These are phyloP conservation scores for Gautieria morchelliformis DNA, from an alignment of 768 basidiomycete genomes.

Conservation along the genomic window DNA sequence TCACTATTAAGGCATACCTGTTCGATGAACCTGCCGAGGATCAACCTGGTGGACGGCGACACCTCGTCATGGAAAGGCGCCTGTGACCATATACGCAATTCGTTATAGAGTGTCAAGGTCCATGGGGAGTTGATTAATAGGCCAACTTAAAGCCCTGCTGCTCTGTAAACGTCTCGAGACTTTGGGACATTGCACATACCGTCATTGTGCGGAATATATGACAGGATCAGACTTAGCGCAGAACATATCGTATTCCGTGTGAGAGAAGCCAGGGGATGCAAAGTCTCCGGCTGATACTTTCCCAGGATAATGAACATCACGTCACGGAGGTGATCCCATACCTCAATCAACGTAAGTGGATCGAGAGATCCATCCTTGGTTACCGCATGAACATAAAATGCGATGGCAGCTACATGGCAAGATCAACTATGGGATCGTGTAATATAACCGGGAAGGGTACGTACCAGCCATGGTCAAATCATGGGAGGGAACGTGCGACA, in stretches of 20 bases:
- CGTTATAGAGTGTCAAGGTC: neutral
- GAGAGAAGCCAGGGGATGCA: neutral
- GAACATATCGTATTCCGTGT: neutral
- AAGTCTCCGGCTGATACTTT: neutral
- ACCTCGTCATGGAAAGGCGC: neutral
- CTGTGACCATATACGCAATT: neutral
- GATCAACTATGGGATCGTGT: neutral
- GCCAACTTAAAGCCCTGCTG: neutral
- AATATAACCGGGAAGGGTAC: neutral
- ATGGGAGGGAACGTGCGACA: neutral
- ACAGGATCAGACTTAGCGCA: neutral
- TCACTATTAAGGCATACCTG: neutral
- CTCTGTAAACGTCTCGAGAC: neutral
- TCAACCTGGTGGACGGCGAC: neutral
- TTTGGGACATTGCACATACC: neutral
- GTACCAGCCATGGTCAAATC: neutral
- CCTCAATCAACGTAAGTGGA: slow-evolving; percentile 36
- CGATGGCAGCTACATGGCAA: slow-evolving; percentile 32
- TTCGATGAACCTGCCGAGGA: neutral
- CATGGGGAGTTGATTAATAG: slow-evolving; percentile 1
- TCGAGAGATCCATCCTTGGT: slow-evolving; percentile 17
- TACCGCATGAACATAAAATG: slow-evolving; percentile 31
- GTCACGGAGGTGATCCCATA: slow-evolving; percentile 46
- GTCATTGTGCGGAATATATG: neutral
- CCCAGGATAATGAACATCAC: slow-evolving; percentile 35